Percentiles rank a stretch among this genome's conserved stretches.
Conservation (phyloP, 2,329 filamentous ascomycete species). For the Sporothrix schenckii region DNA sequence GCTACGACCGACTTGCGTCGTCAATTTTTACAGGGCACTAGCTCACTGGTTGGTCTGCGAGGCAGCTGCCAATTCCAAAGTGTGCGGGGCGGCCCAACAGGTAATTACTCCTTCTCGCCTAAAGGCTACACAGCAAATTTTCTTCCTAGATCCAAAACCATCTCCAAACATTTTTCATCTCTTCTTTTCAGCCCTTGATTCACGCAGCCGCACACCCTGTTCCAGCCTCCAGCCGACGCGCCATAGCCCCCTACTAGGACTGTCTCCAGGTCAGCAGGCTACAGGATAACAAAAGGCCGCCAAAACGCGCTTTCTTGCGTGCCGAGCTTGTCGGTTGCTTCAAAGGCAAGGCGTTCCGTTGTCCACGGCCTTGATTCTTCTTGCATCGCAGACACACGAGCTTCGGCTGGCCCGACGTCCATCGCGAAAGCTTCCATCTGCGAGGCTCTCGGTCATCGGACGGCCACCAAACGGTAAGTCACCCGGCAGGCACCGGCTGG, state of each 20-base stretch:
- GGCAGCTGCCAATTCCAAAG: slow-evolving; percentile 29
- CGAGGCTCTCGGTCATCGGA: slow-evolving; percentile 24
- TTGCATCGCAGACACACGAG: slow-evolving; percentile 18
- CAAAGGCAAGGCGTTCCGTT: slow-evolving; percentile 18
- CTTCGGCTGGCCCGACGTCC: slow-evolving; percentile 17
- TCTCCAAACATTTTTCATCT: background rate
- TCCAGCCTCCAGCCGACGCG: slow-evolving; percentile 20
- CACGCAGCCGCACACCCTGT: slow-evolving; percentile 18
- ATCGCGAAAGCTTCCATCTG: slow-evolving; percentile 15
- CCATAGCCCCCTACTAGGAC: slow-evolving; percentile 15
- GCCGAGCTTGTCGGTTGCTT: slow-evolving; percentile 17
- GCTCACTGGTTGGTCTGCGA: slow-evolving; percentile 19
- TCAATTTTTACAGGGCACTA: slow-evolving; percentile 26
- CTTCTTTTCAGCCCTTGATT: slow-evolving; percentile 8
- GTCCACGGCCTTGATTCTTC: slow-evolving; percentile 8
- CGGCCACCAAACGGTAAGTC: slow-evolving; percentile 30
- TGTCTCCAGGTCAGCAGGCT: slow-evolving; percentile 11
- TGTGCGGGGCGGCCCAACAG: slow-evolving; percentile 3
- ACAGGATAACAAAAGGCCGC: slow-evolving; percentile 10
- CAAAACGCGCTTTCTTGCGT: background rate
- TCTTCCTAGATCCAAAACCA: slow-evolving; percentile 13
- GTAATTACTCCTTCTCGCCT: background rate
- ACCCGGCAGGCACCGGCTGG: slow-evolving; percentile 25
- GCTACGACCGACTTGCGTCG: slow-evolving; percentile 44
- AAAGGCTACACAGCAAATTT: slow-evolving; percentile 18